Conservation (phyloP, 345 rosid species). For the Linum lewisii region DNA sequence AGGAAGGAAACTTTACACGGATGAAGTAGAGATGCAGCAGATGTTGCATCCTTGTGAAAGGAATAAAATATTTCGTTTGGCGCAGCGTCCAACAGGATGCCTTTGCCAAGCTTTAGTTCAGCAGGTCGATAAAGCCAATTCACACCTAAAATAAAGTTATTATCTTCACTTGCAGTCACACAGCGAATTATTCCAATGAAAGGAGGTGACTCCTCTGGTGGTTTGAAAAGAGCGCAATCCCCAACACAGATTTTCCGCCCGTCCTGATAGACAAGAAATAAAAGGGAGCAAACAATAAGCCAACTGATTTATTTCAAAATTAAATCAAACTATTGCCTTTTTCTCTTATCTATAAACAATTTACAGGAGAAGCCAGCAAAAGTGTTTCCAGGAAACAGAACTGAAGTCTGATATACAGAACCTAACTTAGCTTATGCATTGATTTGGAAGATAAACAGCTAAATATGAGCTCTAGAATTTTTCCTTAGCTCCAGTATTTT, state of each 20-base stretch:
- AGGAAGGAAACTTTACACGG: constrained; percentile 11
- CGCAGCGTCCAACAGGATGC: constrained; percentile 7
- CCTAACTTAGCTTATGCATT: background rate
- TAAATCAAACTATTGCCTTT: too few relatives aligned
- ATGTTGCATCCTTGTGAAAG: constrained; percentile 6
- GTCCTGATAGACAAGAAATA: background rate
- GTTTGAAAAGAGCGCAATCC: constrained; percentile 10
- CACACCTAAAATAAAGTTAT: background rate
- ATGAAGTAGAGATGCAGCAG: constrained; percentile 8
- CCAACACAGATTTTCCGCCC: constrained; percentile 8
- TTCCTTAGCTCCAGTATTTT: background rate
- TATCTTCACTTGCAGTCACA: background rate
- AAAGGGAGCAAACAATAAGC: background rate
- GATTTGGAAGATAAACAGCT: background rate
- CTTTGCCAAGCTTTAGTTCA: constrained; percentile 8
- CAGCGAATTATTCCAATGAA: constrained; percentile 5
- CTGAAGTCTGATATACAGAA: background rate
- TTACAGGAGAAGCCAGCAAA: background rate
- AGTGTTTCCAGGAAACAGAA: background rate
- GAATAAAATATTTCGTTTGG: constrained; percentile 11
- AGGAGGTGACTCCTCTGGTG: constrained; percentile 1
- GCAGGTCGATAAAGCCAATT: constrained; percentile 11
- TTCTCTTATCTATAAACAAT: background rate
- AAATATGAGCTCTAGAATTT: background rate
- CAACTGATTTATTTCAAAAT: background rate